Evolutionary conservation across 208 protist species (phyloP), one percentile per base, ranked within the genome.

Genomic region (Trypanosoma grayi): DNA sequence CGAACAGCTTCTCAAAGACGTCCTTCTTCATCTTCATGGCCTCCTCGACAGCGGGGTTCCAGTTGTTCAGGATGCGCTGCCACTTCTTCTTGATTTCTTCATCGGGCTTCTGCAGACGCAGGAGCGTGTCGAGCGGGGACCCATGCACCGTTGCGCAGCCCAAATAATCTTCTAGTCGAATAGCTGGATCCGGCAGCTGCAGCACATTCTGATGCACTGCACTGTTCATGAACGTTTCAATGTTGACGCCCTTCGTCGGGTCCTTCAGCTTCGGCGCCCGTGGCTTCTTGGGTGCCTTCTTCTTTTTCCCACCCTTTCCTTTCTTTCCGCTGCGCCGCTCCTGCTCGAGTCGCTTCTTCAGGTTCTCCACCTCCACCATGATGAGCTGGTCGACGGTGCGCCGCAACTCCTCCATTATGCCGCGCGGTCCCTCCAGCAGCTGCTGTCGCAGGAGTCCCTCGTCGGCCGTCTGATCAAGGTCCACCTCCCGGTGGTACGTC

Each of bases 341-440:
- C 47, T 71, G 73, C 64, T 95, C 90, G 7, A 97, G 36, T 18
- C 77, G 60, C 48, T 77, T 82, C 79, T 95, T 91, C 27, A 98
- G 56, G 73, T 98, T 98, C 16, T 63, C 48, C 25, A 98, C 85
- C 74, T 98, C 94, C 47, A 93, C 76, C 63, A 81, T 71, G 37
- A 98, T 85, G n/a, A 96, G 78, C 76, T 93, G 70, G 60, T 98
- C 93, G 3, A 98, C 94, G 61, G 89, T 82, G 47, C 58, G 62
- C 28, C 96, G 86, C 40, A 98, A 68, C 33, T 96, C 79, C 22
- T 83, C 67, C 76, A 97, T 90, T 18, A 98, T 75, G 11, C 93
- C 95, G 18, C 79, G 75, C 2, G 89, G 82, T 5, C 93, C 92
- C 39, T 92, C 79, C 54, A 98, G 64, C 18, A 97, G 76, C 68